Evolutionary conservation across 2,329 filamentous ascomycete genomes (phyloP).

Genomic region (Botrytis squamosa): DNA sequence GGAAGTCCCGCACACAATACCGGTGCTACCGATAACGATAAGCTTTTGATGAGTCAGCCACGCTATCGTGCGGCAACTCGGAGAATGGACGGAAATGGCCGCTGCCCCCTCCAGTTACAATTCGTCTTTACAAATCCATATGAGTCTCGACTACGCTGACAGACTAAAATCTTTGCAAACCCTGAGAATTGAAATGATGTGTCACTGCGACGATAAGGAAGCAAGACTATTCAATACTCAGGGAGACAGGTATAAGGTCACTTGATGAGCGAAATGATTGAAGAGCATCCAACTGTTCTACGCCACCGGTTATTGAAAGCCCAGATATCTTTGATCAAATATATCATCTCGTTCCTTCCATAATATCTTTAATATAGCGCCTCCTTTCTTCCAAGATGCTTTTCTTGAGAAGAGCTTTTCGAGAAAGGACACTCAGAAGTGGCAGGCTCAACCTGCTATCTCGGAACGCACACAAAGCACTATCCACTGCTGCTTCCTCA

Average conservation of each 20-base stretch:
- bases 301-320: background rate
- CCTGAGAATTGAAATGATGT: background rate
- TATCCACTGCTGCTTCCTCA: constrained; percentile 31
- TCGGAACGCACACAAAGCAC: constrained; percentile 21
- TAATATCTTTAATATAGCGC: background rate
- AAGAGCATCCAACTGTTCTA: background rate
- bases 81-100: background rate
- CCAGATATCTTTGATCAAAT: background rate
- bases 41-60: constrained; percentile 6
- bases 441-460: background rate
- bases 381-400: constrained; percentile 9
- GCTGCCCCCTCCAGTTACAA: constrained; percentile 4
- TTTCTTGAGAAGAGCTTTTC: background rate
- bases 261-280: background rate
- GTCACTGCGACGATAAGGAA: background rate
- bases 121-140: background rate
- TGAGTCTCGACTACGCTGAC: background rate
- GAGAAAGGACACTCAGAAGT: background rate
- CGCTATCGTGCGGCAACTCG: background rate
- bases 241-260: background rate
- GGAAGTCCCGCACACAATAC: background rate
- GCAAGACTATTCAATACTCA: background rate
- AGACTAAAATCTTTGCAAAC: background rate
- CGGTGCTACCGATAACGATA: constrained; percentile 4
- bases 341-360: background rate